Conservation (phyloP, 2,329 filamentous ascomycete species). For the Madurella mycetomatis region DNA sequence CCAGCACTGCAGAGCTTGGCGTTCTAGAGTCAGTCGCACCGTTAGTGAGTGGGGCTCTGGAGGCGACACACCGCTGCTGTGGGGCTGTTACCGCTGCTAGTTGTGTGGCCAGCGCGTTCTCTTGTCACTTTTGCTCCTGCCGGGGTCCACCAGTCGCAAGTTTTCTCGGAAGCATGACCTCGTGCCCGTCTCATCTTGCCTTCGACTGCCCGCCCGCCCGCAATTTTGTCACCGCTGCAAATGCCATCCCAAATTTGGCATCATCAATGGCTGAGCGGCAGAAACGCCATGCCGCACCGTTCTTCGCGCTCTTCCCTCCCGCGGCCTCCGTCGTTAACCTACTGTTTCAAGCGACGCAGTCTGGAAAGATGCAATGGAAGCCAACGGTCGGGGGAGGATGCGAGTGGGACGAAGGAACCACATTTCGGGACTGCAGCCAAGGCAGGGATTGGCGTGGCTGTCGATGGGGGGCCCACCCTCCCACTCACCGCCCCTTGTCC, state of each 20-base stretch:
- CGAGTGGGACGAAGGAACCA: constrained; percentile 6
- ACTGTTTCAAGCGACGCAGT: constrained; percentile 20
- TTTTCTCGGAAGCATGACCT: constrained; percentile 16
- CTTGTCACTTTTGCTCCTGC: background rate
- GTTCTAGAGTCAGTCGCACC: constrained; percentile 24
- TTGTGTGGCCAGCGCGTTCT: constrained; percentile 4
- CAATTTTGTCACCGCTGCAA: constrained; percentile 6
- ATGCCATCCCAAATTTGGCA: constrained; percentile 12
- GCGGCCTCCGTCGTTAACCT: constrained; percentile 1
- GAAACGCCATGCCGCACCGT: background rate
- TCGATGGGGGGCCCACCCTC: constrained; percentile 10
- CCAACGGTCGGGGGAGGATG: background rate
- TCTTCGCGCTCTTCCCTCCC: too few species aligned
- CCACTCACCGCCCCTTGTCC: constrained; percentile 26
- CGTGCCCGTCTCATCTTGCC: constrained; percentile 3
- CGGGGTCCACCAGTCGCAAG: constrained; percentile 9
- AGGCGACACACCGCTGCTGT: constrained; percentile 20
- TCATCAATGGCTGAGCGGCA: background rate
- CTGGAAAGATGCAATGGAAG: background rate
- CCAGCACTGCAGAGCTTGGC: constrained; percentile 16
- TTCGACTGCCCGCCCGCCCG: background rate
- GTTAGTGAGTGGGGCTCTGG: constrained; percentile 19
- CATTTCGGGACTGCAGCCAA: constrained; percentile 16
- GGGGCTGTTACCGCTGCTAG: constrained; percentile 2
- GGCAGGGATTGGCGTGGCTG: constrained; percentile 18